Evolutionary conservation across 2,329 filamentous ascomycete species (phyloP).

Genomic region (Colletotrichum magnum): DNA sequence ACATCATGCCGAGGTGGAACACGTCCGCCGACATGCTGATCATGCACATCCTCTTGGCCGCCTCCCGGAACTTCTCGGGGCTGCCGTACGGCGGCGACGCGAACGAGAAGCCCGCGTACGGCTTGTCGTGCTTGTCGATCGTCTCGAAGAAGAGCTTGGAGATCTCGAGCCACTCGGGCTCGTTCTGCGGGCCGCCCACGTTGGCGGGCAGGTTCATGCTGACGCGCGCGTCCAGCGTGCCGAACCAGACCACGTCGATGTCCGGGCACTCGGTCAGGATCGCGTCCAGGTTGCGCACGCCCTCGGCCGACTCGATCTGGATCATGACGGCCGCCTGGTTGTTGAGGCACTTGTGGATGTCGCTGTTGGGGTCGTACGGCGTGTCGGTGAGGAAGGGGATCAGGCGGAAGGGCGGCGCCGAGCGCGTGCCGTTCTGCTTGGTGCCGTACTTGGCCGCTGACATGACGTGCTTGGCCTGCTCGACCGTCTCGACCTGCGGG

Average conservation of each 20-base stretch:
- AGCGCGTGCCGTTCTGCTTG: slow-evolving; percentile 56
- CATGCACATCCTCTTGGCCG: slow-evolving; percentile 46
- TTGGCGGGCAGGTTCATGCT: slow-evolving; percentile 58
- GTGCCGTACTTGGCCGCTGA: slow-evolving; percentile 61
- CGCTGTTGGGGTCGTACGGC: slow-evolving; percentile 48
- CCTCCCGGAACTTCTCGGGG: slow-evolving; percentile 45
- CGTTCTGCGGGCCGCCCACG: slow-evolving; percentile 47
- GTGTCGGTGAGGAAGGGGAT: slow-evolving; percentile 57
- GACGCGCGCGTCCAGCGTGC: slow-evolving; percentile 58
- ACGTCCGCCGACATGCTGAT: slow-evolving; percentile 45
- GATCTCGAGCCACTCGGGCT: slow-evolving; percentile 59
- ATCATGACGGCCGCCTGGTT: slow-evolving; percentile 63
- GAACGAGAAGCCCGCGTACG: slow-evolving; percentile 52
- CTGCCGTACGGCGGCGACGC: slow-evolving; percentile 44
- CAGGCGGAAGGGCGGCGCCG: slow-evolving; percentile 60
- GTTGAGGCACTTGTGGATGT: slow-evolving; percentile 58
- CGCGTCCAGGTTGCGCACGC: slow-evolving; percentile 62
- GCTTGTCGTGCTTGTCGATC: slow-evolving; percentile 62
- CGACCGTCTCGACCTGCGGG: slow-evolving; percentile 63
- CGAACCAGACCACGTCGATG: slow-evolving; percentile 64
- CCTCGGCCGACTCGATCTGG: slow-evolving; percentile 60
- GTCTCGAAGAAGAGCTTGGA: slow-evolving; percentile 54
- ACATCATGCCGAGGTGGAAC: slow-evolving; percentile 43
- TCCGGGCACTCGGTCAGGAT: slow-evolving; percentile 62
- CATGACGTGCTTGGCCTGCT: slow-evolving; percentile 58